Percentiles rank a stretch among this genome's conserved stretches.
Evolutionary conservation across 2,329 filamentous ascomycete genomes (phyloP).

Genomic region (Reticulascus tulasneorum): DNA sequence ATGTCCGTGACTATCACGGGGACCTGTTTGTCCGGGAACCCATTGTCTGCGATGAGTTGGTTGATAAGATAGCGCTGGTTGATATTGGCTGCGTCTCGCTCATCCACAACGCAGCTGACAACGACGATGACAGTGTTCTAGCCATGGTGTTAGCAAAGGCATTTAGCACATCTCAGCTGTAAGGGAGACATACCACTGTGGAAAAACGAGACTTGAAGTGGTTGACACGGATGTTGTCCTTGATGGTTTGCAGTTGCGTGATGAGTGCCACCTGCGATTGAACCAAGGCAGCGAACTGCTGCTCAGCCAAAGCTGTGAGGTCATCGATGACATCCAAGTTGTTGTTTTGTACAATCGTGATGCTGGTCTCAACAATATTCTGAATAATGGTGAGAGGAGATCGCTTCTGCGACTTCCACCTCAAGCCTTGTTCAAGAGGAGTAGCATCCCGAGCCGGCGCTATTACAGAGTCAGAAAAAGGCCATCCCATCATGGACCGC

Average conservation of each 20-base stretch:
- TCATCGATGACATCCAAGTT: constrained; percentile 30
- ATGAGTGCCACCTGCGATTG: constrained; percentile 31
- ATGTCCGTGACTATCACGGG: constrained; percentile 35
- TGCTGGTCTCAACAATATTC: constrained; percentile 18
- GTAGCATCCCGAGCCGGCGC: constrained; percentile 13
- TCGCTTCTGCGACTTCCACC: constrained; percentile 21
- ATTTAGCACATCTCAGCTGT: not conserved
- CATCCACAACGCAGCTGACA: constrained; percentile 31
- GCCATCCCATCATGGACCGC: too few species aligned
- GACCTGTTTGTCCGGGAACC: constrained; percentile 25
- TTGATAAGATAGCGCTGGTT: constrained; percentile 36
- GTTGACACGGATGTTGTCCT: constrained; percentile 38
- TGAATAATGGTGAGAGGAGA: constrained; percentile 22
- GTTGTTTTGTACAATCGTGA: constrained; percentile 30
- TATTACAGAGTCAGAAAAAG: too few species aligned
- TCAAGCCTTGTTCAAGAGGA: constrained; percentile 15
- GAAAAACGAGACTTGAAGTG: constrained; percentile 31
- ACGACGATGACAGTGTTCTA: constrained; percentile 33
- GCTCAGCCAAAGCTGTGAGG: constrained; percentile 29
- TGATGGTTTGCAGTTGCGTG: constrained; percentile 33
- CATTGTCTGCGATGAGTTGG: constrained; percentile 33
- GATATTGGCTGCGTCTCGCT: constrained; percentile 20
- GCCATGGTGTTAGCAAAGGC: constrained; percentile 1
- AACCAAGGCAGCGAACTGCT: constrained; percentile 31
- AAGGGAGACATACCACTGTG: constrained; percentile 25